Evolutionary conservation across 768 basidiomycete species (phyloP).

Genomic region (Kwoniella sp.): DNA sequence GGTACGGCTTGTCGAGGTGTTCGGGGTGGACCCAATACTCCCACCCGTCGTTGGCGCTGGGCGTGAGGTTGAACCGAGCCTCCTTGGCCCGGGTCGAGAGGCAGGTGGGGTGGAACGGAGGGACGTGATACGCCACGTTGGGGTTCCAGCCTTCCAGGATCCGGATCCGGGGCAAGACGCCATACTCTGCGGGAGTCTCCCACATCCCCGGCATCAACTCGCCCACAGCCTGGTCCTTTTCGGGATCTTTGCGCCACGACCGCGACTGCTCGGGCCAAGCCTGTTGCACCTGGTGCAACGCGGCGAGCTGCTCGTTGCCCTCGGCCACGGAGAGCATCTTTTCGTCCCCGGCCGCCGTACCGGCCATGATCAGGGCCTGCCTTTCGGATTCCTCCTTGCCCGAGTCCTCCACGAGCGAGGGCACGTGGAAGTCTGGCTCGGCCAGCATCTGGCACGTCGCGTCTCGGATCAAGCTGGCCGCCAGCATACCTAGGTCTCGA

Average conservation of each 20-base stretch:
- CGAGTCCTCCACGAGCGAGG: neutral
- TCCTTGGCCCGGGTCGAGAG: constrained; percentile 26
- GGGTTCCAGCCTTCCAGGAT: constrained; percentile 40
- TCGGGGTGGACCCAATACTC: constrained; percentile 45
- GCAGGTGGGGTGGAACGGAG: constrained; percentile 35
- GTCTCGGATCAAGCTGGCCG: constrained; percentile 39
- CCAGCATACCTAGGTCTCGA: constrained; percentile 43
- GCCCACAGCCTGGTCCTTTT: constrained; percentile 16
- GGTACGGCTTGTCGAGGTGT: constrained; percentile 44
- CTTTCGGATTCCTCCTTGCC: neutral
- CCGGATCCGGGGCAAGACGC: constrained; percentile 32
- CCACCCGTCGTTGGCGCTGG: constrained; percentile 34
- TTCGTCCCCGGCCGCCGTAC: neutral
- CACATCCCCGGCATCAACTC: constrained; percentile 37
- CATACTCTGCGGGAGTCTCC: constrained; percentile 26
- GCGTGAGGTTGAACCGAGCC: constrained; percentile 39
- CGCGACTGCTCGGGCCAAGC: constrained; percentile 25
- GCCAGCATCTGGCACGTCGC: constrained; percentile 36
- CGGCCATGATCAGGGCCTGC: neutral
- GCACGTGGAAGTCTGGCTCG: constrained; percentile 23
- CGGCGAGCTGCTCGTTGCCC: neutral
- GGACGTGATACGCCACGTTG: constrained; percentile 18
- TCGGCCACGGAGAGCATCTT: neutral
- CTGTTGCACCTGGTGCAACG: neutral
- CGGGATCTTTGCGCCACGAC: constrained; percentile 24